Evolutionary conservation across 2,329 filamentous ascomycete species (phyloP).

Genomic region (Colletotrichum liaoningense): DNA sequence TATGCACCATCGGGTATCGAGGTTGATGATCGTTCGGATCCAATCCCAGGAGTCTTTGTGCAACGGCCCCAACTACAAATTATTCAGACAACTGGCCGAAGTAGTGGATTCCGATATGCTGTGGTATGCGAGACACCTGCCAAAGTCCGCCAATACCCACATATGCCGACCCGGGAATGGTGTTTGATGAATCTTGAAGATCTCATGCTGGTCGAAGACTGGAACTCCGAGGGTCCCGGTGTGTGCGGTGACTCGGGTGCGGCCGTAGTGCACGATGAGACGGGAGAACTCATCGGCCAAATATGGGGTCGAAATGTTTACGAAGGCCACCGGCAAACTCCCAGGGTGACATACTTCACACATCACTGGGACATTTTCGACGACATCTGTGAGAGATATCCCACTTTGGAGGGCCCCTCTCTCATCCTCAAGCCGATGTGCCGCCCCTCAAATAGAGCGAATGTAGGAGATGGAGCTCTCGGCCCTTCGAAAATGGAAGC

Average conservation of each 20-base stretch:
- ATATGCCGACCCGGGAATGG: constrained; percentile 8
- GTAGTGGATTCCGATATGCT: background rate
- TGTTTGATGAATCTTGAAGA: background rate
- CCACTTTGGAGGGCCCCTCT: background rate
- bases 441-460: background rate
- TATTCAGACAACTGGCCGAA: background rate
- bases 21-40: background rate
- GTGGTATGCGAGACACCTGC: constrained; percentile 15
- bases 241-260: constrained; percentile 15
- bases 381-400: background rate
- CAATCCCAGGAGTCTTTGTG: background rate
- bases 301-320: constrained; percentile 14
- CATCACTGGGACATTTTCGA: constrained; percentile 10
- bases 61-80: background rate
- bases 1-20: background rate
- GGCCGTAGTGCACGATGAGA: background rate
- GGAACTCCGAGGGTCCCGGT: background rate
- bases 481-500: background rate
- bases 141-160: background rate
- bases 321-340: background rate
- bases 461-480: background rate
- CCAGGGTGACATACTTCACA: constrained; percentile 10
- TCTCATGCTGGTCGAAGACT: background rate
- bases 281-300: background rate
- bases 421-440: background rate